phyloP scores from a whole-genome alignment of 768 basidiomycete genomes.

The Kwoniella botswanensis region DNA sequence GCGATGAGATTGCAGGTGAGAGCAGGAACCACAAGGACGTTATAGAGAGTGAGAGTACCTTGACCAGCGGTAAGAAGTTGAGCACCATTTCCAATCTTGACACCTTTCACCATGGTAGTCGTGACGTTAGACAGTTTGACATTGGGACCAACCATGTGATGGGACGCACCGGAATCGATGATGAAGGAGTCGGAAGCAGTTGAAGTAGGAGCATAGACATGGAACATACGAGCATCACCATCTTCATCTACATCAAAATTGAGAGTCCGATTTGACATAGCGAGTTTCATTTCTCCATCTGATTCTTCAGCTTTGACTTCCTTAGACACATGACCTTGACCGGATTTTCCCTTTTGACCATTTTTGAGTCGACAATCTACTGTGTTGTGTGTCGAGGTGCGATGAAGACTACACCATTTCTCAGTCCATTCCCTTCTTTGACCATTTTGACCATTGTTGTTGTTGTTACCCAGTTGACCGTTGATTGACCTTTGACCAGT shows the following conservation, averaged over 20 bases:
- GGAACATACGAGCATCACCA: not conserved
- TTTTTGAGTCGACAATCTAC: constrained; percentile 7
- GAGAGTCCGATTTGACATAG: not conserved
- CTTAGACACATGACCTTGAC: not conserved
- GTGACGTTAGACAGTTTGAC: constrained; percentile 4
- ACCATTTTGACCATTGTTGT: not conserved
- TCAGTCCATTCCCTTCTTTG: constrained; percentile 3
- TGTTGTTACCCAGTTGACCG: not conserved
- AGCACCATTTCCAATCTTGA: constrained; percentile 19
- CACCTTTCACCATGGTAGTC: not conserved
- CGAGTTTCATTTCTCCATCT: not conserved
- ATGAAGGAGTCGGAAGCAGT: constrained; percentile 8
- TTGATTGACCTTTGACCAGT: not conserved
- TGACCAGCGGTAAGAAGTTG: not conserved
- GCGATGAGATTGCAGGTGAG: constrained; percentile 13
- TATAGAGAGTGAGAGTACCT: not conserved
- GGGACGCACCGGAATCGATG: constrained; percentile 23
- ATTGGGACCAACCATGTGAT: constrained; percentile 21
- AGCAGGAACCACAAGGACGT: constrained; percentile 10
- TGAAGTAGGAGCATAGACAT: not conserved
- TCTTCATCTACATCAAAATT: not conserved
- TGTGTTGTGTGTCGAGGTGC: not conserved
- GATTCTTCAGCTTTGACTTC: not conserved
- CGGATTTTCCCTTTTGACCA: not conserved
- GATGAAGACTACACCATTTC: constrained; percentile 11